Base-by-base conservation (phyloP, 1,284 basidiomycete species). In the Leccinum variabile region DNA sequence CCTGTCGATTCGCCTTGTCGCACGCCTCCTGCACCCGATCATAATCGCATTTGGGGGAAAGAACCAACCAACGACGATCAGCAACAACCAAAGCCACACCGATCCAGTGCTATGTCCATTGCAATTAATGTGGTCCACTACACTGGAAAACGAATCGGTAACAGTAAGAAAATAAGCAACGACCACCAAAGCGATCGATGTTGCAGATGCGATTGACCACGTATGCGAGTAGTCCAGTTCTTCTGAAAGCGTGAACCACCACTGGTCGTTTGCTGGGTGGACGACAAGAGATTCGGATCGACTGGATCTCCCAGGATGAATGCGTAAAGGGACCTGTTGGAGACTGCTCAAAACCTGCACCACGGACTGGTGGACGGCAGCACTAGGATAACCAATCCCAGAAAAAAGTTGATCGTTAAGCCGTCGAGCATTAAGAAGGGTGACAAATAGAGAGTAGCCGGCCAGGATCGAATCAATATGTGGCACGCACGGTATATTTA, bases 91-190 rank as follows among this genome's bases (percentile, higher is more conserved):
- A 10, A 82, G 67, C 76, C 75, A 82, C 7, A 73, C 66, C 0
- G 76, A 77, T 1, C 76, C 78, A 5, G 78, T 75, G 7, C 71
- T 76, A 49, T 79, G 71, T 1, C 79, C 80, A 18, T 68, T 75
- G 2, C 72, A 69, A 32, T 75, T 67, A 10, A 78, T 61, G 32
- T 67, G 44, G 4, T 56, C 25, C 2, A 54, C 54, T 6, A 75
- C 59, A 30, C 69, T 68, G 5, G 71, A 70, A 54, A 82, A 76
- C 7, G 78, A 76, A 59, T 79, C 75, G 16, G 75, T 67, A 9
- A 81, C 70, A 1, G 77, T 80, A 59, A 82, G 77, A 3, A 77
- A 32, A 62, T 78, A 82, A 2, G 81, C 80, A 13, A 81, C 63
- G 32, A 78, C 57, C 1, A 82, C 81, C 79, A 79, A 82, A 0